Evolutionary conservation across 352 stramenopile species (phyloP).

Genomic region (Saprolegnia diclina): DNA sequence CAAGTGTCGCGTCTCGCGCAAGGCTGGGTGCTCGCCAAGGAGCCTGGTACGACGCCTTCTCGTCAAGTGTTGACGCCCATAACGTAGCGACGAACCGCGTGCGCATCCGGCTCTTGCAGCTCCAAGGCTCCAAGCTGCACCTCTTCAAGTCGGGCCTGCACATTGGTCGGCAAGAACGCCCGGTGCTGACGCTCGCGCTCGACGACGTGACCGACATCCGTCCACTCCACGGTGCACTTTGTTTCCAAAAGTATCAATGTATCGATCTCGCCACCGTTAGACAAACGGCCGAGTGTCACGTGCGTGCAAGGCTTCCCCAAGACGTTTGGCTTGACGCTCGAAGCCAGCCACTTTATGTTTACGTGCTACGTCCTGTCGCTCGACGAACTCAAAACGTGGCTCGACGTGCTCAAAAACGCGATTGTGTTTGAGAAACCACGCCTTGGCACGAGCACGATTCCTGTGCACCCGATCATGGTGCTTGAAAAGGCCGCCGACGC

Average conservation of each 20-base stretch:
- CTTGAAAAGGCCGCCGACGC: conserved; percentile 36
- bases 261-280: neutral
- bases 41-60: conserved; percentile 46
- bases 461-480: conserved; percentile 69
- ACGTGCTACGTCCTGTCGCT: conserved; percentile 78
- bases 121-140: conserved; percentile 69
- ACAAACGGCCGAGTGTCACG: conserved; percentile 33
- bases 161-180: conserved; percentile 56
- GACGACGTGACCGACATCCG: conserved; percentile 81
- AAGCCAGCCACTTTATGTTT: conserved; percentile 75
- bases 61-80: conserved; percentile 16
- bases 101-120: conserved; percentile 76
- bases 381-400: conserved; percentile 77
- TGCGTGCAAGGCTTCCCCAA: conserved; percentile 82
- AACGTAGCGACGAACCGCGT: conserved; percentile 32
- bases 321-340: conserved; percentile 77
- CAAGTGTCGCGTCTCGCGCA: conserved; percentile 53
- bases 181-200: conserved; percentile 67
- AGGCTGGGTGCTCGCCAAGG: conserved; percentile 82
- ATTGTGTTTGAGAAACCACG: conserved; percentile 46
- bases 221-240: conserved; percentile 64
- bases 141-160: conserved; percentile 85
- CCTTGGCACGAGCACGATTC: conserved; percentile 46
- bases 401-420: conserved; percentile 85
- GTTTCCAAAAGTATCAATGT: neutral